phyloP scores from a whole-genome alignment of 2,329 filamentous ascomycete genomes.

The Akanthomyces uredinophilus region DNA sequence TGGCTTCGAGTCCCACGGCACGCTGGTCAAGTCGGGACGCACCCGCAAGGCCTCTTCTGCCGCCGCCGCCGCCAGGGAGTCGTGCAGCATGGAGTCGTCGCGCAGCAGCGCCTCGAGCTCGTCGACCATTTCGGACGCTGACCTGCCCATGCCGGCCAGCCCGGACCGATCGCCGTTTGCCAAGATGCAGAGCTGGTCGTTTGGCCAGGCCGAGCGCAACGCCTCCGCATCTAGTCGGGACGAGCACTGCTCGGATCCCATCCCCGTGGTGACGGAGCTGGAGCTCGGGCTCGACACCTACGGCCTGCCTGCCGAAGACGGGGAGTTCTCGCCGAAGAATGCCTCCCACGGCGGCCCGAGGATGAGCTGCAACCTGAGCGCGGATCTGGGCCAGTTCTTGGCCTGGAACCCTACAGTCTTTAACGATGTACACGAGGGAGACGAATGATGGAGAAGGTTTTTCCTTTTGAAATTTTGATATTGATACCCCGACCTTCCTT shows the following conservation, averaged over 20 bases:
- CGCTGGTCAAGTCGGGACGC: slow-evolving; percentile 27
- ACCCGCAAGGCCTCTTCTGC: slow-evolving; percentile 1
- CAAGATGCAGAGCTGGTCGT: slow-evolving; percentile 7
- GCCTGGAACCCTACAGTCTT: slow-evolving; percentile 52
- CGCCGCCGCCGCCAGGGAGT: slow-evolving; percentile 14
- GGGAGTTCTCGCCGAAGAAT: neutral
- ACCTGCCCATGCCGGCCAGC: slow-evolving; percentile 13
- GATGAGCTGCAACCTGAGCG: slow-evolving; percentile 57
- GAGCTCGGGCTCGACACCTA: slow-evolving; percentile 1
- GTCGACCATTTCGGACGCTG: slow-evolving; percentile 8
- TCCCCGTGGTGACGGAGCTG: neutral
- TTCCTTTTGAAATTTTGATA: slow-evolving; percentile 8
- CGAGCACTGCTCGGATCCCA: slow-evolving; percentile 4
- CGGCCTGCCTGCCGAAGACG: neutral
- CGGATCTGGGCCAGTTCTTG: slow-evolving; percentile 55
- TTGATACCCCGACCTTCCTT: slow-evolving; percentile 11
- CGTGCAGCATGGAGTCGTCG: slow-evolving; percentile 18
- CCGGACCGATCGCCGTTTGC: slow-evolving; percentile 19
- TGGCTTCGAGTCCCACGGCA: slow-evolving; percentile 40
- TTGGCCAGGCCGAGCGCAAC: slow-evolving; percentile 8
- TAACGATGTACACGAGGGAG: slow-evolving; percentile 24
- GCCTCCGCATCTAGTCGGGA: neutral
- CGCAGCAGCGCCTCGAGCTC: slow-evolving; percentile 11
- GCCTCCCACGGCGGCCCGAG: slow-evolving; percentile 32
- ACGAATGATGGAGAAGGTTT: slow-evolving; percentile 21